Percentiles rank a stretch among this genome's conserved stretches.
These are phyloP conservation scores for Phytophthora ramorum DNA, from an alignment of 352 stramenopile genomes.

Conservation along the genomic window DNA sequence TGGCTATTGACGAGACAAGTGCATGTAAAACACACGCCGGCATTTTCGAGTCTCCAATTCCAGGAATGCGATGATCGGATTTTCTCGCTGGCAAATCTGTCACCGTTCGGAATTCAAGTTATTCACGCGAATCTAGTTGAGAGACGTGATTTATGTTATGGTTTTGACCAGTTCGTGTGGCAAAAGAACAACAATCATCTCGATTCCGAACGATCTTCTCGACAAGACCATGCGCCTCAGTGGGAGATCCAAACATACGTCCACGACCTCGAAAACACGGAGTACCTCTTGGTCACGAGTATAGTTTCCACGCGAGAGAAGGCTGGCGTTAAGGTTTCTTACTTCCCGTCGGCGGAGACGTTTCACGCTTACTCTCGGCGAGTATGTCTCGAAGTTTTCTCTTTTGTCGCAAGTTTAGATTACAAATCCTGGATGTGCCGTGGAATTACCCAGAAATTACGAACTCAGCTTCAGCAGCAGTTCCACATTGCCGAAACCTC, in stretches of 20 bases:
- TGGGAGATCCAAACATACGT: conserved; percentile 36
- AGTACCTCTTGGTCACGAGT: conserved; percentile 5
- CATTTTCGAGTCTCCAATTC: conserved; percentile 21
- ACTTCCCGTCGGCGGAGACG: conserved; percentile 26
- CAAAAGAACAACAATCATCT: not conserved
- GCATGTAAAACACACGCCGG: conserved; percentile 30
- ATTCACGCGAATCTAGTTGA: conserved; percentile 36
- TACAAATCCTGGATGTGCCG: conserved; percentile 9
- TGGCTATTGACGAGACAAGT: conserved; percentile 68
- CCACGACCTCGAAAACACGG: not conserved
- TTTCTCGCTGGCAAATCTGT: conserved; percentile 60
- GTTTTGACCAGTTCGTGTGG: conserved; percentile 35
- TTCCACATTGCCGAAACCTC: not conserved
- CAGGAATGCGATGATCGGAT: conserved; percentile 34
- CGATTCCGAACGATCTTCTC: not conserved
- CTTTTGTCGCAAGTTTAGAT: not conserved
- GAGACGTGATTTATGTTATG: conserved; percentile 16
- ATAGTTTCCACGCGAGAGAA: conserved; percentile 6
- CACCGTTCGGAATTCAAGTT: conserved; percentile 31
- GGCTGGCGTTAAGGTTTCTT: conserved; percentile 24
- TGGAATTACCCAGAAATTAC: not conserved
- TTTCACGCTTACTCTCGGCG: conserved; percentile 10
- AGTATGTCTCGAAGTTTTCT: conserved; percentile 11
- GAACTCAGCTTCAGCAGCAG: conserved; percentile 14
- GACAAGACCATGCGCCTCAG: not conserved